phyloP scores from a whole-genome alignment of 2,329 filamentous ascomycete genomes.

The Aspergillus viridinutans region DNA sequence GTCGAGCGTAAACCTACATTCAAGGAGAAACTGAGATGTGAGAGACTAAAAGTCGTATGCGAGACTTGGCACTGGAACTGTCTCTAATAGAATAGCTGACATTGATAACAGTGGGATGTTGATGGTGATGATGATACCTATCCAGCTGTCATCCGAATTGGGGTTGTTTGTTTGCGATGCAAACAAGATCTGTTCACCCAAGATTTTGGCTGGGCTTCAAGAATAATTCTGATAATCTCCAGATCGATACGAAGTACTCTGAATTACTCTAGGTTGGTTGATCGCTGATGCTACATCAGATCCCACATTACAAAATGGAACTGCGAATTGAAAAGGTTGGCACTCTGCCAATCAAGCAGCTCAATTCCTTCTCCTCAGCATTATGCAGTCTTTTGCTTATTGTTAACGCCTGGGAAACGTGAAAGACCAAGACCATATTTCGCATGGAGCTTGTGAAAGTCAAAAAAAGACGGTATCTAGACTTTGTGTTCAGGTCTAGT shows the following conservation, averaged over 20 bases:
- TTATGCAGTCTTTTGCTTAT: background rate
- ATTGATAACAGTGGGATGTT: background rate
- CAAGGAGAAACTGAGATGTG: background rate
- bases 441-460: background rate
- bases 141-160: background rate
- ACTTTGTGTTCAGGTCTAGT: background rate
- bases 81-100: background rate
- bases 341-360: no score
- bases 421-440: background rate
- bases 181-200: conserved; percentile 10
- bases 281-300: background rate
- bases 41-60: background rate
- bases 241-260: background rate
- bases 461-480: background rate
- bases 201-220: background rate
- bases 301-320: no score
- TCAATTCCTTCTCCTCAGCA: background rate
- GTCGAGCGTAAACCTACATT: background rate
- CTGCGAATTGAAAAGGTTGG: no score
- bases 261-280: background rate
- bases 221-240: background rate
- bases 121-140: conserved; percentile 1
- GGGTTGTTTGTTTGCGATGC: conserved; percentile 18
- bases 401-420: background rate
- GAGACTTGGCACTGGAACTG: background rate